Evolutionary conservation across 176 grass and related monocot species (phyloP).

Genomic region (Poa annua): DNA sequence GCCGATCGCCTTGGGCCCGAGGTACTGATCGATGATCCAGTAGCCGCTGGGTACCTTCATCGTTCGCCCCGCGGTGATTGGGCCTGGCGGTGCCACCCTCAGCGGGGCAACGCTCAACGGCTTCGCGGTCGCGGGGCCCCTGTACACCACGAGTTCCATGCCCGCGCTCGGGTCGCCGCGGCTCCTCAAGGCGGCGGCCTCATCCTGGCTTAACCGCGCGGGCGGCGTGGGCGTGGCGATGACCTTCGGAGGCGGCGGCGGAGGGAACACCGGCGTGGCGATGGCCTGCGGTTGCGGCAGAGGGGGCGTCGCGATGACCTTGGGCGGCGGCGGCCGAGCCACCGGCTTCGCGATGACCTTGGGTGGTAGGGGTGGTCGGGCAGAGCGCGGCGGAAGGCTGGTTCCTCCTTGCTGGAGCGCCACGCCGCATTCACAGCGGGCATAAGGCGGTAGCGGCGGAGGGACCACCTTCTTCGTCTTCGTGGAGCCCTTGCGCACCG

Average conservation of each 20-base stretch:
- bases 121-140: not conserved
- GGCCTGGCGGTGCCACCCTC: not conserved
- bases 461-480: not conserved
- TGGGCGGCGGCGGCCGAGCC: not conserved
- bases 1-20: not conserved
- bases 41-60: not conserved
- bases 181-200: not conserved
- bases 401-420: not conserved
- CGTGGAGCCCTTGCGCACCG: not conserved
- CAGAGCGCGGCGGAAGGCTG: not conserved
- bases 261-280: no score
- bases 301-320: not conserved
- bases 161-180: not conserved
- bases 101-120: not conserved
- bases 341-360: not conserved
- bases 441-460: not conserved
- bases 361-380: not conserved
- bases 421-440: not conserved
- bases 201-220: not conserved
- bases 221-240: not conserved
- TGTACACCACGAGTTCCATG: not conserved
- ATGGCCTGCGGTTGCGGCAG: no score
- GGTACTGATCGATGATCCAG: not conserved
- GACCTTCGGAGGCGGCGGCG: no score
- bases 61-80: not conserved